A percentile compares a stretch with the other conserved stretches of the same genome.
Evolutionary conservation across 1,284 basidiomycete genomes (phyloP).

Genomic region (Microbotryum silenes-acaulis): DNA sequence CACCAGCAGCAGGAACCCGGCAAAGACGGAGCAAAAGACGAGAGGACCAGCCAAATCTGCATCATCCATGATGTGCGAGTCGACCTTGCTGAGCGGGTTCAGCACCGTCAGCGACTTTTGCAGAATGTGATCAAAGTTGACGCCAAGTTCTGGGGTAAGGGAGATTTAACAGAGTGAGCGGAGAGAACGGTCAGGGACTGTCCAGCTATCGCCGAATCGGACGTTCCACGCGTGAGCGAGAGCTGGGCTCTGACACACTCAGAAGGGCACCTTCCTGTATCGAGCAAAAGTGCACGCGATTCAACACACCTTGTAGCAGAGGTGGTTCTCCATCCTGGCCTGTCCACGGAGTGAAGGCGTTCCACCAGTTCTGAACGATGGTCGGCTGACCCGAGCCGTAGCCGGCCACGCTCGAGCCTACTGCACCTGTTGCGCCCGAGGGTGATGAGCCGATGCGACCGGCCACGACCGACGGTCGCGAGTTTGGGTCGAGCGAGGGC

Average conservation of each 20-base stretch:
- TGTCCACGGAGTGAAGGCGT: slow-evolving; percentile 71
- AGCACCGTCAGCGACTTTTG: slow-evolving; percentile 91
- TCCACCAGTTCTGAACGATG: slow-evolving; percentile 59
- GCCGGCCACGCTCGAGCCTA: neutral
- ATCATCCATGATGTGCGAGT: slow-evolving; percentile 98
- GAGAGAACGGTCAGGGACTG: neutral
- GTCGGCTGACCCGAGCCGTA: slow-evolving; percentile 14
- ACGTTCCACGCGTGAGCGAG: neutral
- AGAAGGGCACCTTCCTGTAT: too few relatives aligned
- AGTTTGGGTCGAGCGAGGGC: slow-evolving; percentile 13
- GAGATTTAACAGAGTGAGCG: neutral
- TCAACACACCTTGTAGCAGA: slow-evolving; percentile 67
- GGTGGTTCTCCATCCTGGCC: slow-evolving; percentile 91
- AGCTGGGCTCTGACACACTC: too few relatives aligned
- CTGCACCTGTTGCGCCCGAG: neutral
- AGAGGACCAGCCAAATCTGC: slow-evolving; percentile 95
- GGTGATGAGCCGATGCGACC: slow-evolving; percentile 21
- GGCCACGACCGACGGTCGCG: slow-evolving; percentile 7
- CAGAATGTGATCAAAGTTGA: slow-evolving; percentile 93
- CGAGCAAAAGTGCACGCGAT: neutral
- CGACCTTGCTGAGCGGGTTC: slow-evolving; percentile 78
- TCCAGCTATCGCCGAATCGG: too few relatives aligned
- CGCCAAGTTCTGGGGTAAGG: slow-evolving; percentile 69
- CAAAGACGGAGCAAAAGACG: slow-evolving; percentile 90
- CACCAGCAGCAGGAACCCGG: slow-evolving; percentile 79